Evolutionary conservation across 441 rosid genomes (phyloP), one percentile per base, ranked within the genome.

Genomic region (Breynia disticha): DNA sequence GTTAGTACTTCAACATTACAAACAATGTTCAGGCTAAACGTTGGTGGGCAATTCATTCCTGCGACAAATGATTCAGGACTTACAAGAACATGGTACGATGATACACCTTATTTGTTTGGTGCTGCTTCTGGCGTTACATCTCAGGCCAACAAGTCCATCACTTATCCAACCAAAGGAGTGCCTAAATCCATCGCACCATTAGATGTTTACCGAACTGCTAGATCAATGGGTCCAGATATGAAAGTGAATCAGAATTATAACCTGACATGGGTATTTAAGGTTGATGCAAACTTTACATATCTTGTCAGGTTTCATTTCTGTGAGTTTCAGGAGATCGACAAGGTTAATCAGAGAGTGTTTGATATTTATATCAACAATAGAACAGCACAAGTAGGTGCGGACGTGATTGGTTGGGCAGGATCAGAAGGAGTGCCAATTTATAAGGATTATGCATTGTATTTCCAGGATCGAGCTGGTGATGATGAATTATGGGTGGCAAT

Each of bases 261-360:
- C 56, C 69, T 87, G 11, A 81, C 91, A 42, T 87, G 95, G 95
- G 16, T 59, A 19, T 78, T 87, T 48, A 77, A 68, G 19, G 72
- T 71, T 49, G 87, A 87, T 57, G 62, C 73, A 0, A 79, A 75
- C 57, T 87, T 82, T 47, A 75, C 77, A 0, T 87, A 87, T 45
- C 43, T 74, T 13, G 32, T 77, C 16, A 80, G 96, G 69, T 65
- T 84, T 18, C 90, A 87, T 75, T 84, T 82, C 64, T 79, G 82
- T n/a, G 90, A 84, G n/a, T 67, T 66, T 60, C 43, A 49, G 55
- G 20, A 24, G 3, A 24, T 57, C 20, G 35, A 47, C 0, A 82
- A 50, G 20, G 20, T 69, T 12, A 87, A 87, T 52, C 83, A 82
- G 65, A 77, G 79, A 52, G 75, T 70, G 8, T 87, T 83, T 66